These are phyloP conservation scores for Debaryomyces robertsiae DNA, from an alignment of 1,139 yeast species.

Conservation along the genomic window DNA sequence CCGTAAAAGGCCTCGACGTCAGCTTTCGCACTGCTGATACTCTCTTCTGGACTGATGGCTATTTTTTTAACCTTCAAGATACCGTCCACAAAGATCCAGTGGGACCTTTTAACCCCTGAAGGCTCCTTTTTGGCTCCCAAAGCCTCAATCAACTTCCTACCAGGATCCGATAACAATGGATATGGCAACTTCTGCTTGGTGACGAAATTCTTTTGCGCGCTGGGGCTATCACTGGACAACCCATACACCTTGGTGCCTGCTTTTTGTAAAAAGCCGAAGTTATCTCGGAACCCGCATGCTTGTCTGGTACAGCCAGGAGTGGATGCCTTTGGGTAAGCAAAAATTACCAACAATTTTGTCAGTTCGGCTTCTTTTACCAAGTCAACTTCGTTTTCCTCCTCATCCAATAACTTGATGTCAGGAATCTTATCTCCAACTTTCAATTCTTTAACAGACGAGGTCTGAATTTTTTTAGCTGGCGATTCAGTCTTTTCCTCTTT, in stretches of 20 bases:
- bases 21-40: constrained; percentile 63
- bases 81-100: constrained; percentile 86
- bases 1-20: constrained; percentile 45
- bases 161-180: constrained; percentile 76
- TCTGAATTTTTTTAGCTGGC: constrained; percentile 12
- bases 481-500: constrained; percentile 12
- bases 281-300: constrained; percentile 83
- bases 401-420: constrained; percentile 60
- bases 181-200: constrained; percentile 72
- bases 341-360: constrained; percentile 59
- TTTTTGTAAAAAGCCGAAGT: constrained; percentile 54
- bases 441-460: constrained; percentile 28
- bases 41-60: constrained; percentile 77
- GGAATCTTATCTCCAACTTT: constrained; percentile 75
- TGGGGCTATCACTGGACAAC: constrained; percentile 71
- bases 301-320: constrained; percentile 97
- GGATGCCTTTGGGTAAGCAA: constrained; percentile 87
- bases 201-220: constrained; percentile 75
- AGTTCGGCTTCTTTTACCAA: constrained; percentile 50
- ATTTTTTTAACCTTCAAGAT: constrained; percentile 63
- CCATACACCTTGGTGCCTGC: constrained; percentile 62
- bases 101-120: constrained; percentile 82
- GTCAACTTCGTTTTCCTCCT: constrained; percentile 63
- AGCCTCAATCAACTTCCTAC: constrained; percentile 62
- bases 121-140: constrained; percentile 84